Evolutionary conservation across 148 eudicot species (phyloP).

Genomic region (Fagopyrum tataricum): DNA sequence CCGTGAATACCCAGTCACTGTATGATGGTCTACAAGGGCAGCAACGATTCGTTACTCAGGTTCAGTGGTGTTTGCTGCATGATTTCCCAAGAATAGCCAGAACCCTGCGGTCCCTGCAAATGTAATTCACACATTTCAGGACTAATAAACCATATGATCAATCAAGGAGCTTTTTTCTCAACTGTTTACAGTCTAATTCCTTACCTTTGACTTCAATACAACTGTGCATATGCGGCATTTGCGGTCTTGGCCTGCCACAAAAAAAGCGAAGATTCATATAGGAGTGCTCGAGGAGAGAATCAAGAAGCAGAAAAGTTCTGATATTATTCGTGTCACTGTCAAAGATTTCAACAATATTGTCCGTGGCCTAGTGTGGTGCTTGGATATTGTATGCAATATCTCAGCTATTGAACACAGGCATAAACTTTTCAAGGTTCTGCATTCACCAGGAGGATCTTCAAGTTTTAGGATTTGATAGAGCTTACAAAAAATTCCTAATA

Average conservation of each 20-base stretch:
- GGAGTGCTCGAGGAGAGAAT: no score
- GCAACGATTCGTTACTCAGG: neutral
- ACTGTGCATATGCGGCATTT: constrained; percentile 37
- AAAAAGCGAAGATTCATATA: no score
- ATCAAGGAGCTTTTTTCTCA: neutral
- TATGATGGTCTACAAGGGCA: neutral
- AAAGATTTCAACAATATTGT: no score
- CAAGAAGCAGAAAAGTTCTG: no score
- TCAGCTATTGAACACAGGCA: no score
- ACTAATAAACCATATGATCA: neutral
- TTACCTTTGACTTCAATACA: constrained; percentile 44
- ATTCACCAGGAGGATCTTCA: no score
- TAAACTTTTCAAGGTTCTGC: no score
- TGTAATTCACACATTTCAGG: neutral
- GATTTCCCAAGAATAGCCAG: constrained; percentile 57
- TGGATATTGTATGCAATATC: no score
- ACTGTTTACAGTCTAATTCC: constrained; percentile 11
- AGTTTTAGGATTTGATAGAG: no score
- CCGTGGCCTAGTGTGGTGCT: no score
- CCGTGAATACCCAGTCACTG: neutral
- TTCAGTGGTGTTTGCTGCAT: constrained; percentile 66
- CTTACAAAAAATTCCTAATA: no score
- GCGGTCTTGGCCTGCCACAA: constrained; percentile 36
- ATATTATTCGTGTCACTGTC: no score
- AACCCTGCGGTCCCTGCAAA: constrained; percentile 40